A percentile compares a stretch with the other conserved stretches of the same genome.
Conservation (phyloP, 2,329 filamentous ascomycete species). For the Paraconiothyrium brasiliense region DNA sequence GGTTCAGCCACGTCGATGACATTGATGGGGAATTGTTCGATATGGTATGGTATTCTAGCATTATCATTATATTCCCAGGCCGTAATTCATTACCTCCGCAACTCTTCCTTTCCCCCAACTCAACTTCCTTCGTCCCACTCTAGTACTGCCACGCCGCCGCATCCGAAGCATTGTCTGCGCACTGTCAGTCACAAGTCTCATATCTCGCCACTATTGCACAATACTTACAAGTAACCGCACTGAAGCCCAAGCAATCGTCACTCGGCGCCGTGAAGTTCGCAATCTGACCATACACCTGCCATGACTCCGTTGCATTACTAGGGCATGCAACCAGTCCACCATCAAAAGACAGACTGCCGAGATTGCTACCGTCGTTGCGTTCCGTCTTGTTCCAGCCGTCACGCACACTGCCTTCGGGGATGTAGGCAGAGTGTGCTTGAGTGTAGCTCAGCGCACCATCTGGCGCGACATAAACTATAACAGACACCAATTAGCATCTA, state of each 20-base stretch:
- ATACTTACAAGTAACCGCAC: conserved; percentile 42
- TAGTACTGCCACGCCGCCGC: conserved; percentile 51
- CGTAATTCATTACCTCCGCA: background rate
- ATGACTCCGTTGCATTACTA: conserved; percentile 32
- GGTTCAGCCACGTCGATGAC: no score
- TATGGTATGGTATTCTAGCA: background rate
- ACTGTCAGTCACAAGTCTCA: background rate
- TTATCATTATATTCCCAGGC: background rate
- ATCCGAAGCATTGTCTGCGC: conserved; percentile 30
- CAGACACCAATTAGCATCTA: no score
- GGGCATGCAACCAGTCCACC: conserved; percentile 49
- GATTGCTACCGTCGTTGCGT: conserved; percentile 21
- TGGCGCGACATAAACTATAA: conserved; percentile 62
- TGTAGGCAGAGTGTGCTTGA: conserved; percentile 61
- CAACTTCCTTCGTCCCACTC: conserved; percentile 14
- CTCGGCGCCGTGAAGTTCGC: conserved; percentile 27
- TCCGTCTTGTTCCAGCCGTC: conserved; percentile 59
- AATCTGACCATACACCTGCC: conserved; percentile 46
- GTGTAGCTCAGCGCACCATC: conserved; percentile 67
- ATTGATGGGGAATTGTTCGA: no score
- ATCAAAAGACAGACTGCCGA: conserved; percentile 40
- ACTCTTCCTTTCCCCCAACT: background rate
- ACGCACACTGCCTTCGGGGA: conserved; percentile 61
- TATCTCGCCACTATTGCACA: background rate
- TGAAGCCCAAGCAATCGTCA: conserved; percentile 48